phyloP scores from a whole-genome alignment of 805 yeast genomes.

The Torulaspora quercuum region DNA sequence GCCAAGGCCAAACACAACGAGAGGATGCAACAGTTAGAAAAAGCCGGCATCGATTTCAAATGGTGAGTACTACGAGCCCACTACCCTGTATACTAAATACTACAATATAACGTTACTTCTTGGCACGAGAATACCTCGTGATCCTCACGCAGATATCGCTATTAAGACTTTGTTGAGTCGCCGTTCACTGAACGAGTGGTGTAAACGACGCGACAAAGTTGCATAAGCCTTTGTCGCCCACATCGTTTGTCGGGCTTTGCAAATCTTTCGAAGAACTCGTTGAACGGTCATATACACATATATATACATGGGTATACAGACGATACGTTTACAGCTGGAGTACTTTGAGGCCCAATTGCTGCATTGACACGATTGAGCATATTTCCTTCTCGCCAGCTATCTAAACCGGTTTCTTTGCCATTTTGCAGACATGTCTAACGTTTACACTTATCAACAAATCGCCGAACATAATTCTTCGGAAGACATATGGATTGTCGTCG shows the following conservation, averaged over 20 bases:
- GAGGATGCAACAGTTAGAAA: conserved; percentile 35
- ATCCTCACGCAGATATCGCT: conserved; percentile 9
- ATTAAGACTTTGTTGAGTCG: conserved; percentile 3
- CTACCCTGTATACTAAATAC: conserved; percentile 7
- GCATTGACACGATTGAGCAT: no score
- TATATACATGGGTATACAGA: no score
- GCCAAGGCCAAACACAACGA: conserved; percentile 35
- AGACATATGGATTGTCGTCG: conserved; percentile 80
- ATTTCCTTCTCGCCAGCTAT: no score
- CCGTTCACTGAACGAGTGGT: conserved; percentile 7
- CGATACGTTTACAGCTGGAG: no score
- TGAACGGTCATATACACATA: conserved; percentile 1
- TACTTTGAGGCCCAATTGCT: no score
- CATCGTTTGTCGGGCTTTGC: conserved; percentile 6
- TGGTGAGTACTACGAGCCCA: conserved; percentile 24
- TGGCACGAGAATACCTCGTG: no score
- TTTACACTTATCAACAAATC: conserved; percentile 63
- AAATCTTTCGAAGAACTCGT: conserved; percentile 8
- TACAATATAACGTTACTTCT: no score
- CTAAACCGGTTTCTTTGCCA: no score
- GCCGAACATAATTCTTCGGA: conserved; percentile 68
- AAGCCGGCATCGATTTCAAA: conserved; percentile 40
- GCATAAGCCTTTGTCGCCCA: no score
- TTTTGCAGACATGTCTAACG: conserved; percentile 54
- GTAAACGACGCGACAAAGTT: conserved; percentile 2